Base-by-base conservation (phyloP, 495 filamentous ascomycete genomes). In the Usnea hakonensis region DNA sequence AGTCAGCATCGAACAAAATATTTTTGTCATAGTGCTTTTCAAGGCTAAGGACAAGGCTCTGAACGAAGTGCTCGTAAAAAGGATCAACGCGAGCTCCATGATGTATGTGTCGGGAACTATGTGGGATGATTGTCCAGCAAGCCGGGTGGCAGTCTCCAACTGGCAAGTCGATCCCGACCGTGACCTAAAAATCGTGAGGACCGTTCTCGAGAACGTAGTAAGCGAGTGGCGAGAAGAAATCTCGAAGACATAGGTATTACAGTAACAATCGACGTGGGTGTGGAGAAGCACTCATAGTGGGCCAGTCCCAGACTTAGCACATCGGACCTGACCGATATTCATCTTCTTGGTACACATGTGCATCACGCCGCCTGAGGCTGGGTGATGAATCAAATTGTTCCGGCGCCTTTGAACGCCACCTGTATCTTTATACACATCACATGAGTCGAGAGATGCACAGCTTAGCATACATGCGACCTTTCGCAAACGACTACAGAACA, bases 61-160 rank as follows among this genome's bases (percentile, higher is more conserved):
- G 55, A 96, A 96, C 67, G 61, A 75, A 0, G 71, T 75, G 43
- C 72, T 97, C 11, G 84, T 85, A 5, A 72, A 78, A 35, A 82
- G 76, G 55, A 94, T 96, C 65, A 96, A 96, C 68, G 79, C 75
- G 8, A 86, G 82, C 8, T 79, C 85, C 36, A 83, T 82, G 67
- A 88, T 96, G 69, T 96, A 90, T 71, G 89, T 95, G 5, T 90
- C 87, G 44, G 89, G 90, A 13, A 95, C 89, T 3, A 77, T 75
- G 55, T 97, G 90, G 90, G 73, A 84, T 41, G 86, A 86, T 0
- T 67, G 75, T 58, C 82, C 87, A 54, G 91, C 91, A 21, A 85
- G 82, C 65, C 79, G 93, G 28, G 81, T 95, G 66, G 93, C 93
- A 0, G 86, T 96, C 38, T 84, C 87, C 14, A 96, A 88, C 66